Evolutionary conservation across 345 rosid genomes (phyloP).

Genomic region (Leavenworthia alabamica): DNA sequence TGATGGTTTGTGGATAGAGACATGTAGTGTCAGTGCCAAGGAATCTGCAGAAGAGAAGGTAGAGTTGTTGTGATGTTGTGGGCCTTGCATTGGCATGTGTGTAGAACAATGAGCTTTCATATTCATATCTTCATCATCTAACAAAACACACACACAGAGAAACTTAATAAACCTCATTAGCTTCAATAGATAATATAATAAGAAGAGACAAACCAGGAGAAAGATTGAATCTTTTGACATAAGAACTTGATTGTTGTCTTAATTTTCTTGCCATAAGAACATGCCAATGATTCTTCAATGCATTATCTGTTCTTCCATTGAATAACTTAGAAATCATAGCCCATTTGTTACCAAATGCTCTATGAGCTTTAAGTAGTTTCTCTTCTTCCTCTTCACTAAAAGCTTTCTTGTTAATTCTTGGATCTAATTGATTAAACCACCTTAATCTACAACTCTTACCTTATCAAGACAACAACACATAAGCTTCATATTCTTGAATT

Average conservation of each 20-base stretch:
- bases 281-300: constrained; percentile 67
- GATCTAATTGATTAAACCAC: constrained; percentile 93
- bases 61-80: constrained; percentile 29
- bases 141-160: constrained; percentile 9
- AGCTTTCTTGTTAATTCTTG: constrained; percentile 69
- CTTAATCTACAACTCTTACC: constrained; percentile 93
- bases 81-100: constrained; percentile 27
- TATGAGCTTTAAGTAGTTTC: constrained; percentile 50
- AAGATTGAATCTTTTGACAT: constrained; percentile 28
- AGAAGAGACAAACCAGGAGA: constrained; percentile 23
- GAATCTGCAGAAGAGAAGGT: constrained; percentile 34
- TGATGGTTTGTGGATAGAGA: constrained; percentile 40
- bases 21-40: constrained; percentile 38
- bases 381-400: constrained; percentile 77
- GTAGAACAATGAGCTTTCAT: constrained; percentile 18
- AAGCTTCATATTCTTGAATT: not conserved
- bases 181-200: not conserved
- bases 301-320: constrained; percentile 63
- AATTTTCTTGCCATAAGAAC: constrained; percentile 60
- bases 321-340: constrained; percentile 54
- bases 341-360: constrained; percentile 62
- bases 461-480: too few relatives aligned
- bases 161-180: constrained; percentile 4
- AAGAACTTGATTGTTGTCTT: constrained; percentile 39
- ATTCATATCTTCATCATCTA: constrained; percentile 28